Conservation (phyloP, 148 eudicot species). For the Camellia lanceoleosa region DNA sequence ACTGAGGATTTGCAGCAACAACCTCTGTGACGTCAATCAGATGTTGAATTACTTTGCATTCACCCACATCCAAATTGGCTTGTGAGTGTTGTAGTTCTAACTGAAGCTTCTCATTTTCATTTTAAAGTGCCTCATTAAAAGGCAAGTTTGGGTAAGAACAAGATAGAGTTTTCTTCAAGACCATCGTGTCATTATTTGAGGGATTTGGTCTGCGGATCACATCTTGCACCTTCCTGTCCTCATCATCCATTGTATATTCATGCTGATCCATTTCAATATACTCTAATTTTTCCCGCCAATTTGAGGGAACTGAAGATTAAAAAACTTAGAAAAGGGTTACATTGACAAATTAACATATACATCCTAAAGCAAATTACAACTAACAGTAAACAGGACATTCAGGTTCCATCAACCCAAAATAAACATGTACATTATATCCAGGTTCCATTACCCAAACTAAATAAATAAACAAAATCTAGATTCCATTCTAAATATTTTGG, state of each 20-base stretch:
- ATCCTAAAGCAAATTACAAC: neutral
- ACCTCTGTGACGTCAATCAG: slow-evolving; percentile 80
- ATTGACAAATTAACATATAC: too few species aligned
- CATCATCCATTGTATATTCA: slow-evolving; percentile 88
- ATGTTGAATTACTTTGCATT: slow-evolving; percentile 88
- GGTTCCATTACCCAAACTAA: too few species aligned
- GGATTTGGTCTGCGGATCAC: slow-evolving; percentile 80
- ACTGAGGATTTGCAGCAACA: slow-evolving; percentile 50
- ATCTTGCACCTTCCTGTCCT: slow-evolving; percentile 72
- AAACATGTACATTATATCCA: too few species aligned
- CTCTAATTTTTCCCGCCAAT: slow-evolving; percentile 70
- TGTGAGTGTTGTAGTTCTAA: slow-evolving; percentile 83
- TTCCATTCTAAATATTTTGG: too few species aligned
- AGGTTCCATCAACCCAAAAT: neutral
- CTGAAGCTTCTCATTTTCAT: slow-evolving; percentile 89
- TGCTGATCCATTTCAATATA: slow-evolving; percentile 76
- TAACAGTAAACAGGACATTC: neutral
- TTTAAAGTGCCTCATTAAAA: slow-evolving; percentile 66
- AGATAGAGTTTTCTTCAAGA: slow-evolving; percentile 86
- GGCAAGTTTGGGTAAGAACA: slow-evolving; percentile 85
- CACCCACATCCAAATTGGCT: slow-evolving; percentile 65
- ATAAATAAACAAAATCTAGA: too few species aligned
- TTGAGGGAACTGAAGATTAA: neutral
- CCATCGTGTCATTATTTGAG: slow-evolving; percentile 46
- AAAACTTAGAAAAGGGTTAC: neutral